phyloP scores from a whole-genome alignment of 768 basidiomycete genomes.

The Pleurotus sapidus region DNA sequence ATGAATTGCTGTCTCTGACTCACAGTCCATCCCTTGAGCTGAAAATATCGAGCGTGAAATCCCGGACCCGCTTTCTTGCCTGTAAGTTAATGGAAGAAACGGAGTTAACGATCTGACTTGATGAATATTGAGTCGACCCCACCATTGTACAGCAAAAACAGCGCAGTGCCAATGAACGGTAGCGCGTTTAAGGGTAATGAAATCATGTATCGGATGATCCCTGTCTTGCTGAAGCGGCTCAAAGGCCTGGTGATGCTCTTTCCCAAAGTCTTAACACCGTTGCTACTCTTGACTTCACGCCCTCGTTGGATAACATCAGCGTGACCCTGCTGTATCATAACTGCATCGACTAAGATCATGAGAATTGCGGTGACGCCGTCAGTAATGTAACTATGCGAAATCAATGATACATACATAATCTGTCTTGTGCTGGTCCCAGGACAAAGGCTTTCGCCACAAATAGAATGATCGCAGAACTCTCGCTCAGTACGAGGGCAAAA shows the following conservation, averaged over 20 bases:
- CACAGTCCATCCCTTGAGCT: conserved; percentile 54
- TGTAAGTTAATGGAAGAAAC: conserved; percentile 11
- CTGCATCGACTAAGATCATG: conserved; percentile 29
- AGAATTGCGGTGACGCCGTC: neutral
- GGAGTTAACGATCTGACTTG: neutral
- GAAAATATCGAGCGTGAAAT: conserved; percentile 67
- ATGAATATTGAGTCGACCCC: conserved; percentile 4
- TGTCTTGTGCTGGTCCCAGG: conserved; percentile 31
- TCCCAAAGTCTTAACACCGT: conserved; percentile 42
- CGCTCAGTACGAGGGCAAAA: conserved; percentile 38
- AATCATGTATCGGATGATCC: conserved; percentile 55
- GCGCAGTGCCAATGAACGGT: conserved; percentile 59
- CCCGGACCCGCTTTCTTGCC: conserved; percentile 47
- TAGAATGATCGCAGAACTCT: conserved; percentile 35
- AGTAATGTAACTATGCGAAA: neutral
- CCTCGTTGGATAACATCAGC: conserved; percentile 27
- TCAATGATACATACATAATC: conserved; percentile 28
- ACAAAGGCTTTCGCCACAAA: conserved; percentile 34
- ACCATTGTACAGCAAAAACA: conserved; percentile 60
- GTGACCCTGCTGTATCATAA: conserved; percentile 32
- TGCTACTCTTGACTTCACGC: conserved; percentile 27
- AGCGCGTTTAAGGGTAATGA: conserved; percentile 68
- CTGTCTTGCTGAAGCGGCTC: conserved; percentile 38
- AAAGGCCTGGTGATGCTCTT: conserved; percentile 48
- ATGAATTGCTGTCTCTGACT: conserved; percentile 43